A percentile compares a stretch with the other conserved stretches of the same genome.
Evolutionary conservation across 2,329 filamentous ascomycete species (phyloP).

Genomic region (Fusarium sp.): DNA sequence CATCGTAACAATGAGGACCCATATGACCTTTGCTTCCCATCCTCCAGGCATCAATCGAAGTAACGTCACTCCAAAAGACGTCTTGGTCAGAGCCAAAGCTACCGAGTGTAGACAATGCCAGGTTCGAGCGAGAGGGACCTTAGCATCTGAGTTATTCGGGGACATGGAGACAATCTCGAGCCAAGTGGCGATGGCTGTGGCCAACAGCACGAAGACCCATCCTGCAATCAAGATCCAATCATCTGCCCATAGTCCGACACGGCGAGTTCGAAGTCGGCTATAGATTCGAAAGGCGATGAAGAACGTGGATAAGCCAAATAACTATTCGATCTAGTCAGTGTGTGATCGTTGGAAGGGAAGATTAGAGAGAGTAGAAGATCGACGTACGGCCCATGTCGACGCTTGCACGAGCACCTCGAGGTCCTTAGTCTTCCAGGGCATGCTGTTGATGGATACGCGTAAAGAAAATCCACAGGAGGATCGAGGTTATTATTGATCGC

Average conservation of each 20-base stretch:
- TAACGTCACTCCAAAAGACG: conserved; percentile 2
- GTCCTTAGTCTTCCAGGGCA: conserved; percentile 3
- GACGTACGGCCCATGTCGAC: conserved; percentile 6
- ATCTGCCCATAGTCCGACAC: conserved; percentile 2
- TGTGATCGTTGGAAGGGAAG: neutral
- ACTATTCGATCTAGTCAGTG: neutral
- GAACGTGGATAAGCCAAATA: neutral
- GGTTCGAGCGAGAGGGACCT: neutral
- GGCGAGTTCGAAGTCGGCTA: neutral
- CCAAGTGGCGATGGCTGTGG: neutral
- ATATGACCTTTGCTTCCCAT: conserved; percentile 8
- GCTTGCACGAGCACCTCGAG: conserved; percentile 1
- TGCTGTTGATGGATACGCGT: neutral
- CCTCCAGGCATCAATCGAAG: conserved; percentile 7
- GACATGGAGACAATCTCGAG: neutral
- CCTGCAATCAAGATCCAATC: conserved; percentile 3
- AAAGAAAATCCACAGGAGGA: neutral
- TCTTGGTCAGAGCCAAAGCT: neutral
- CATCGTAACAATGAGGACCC: conserved; percentile 2
- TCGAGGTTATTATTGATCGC: no score
- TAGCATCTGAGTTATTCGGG: neutral
- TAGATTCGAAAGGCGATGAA: conserved; percentile 5
- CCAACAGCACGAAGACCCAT: conserved; percentile 7
- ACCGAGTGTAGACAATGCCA: neutral
- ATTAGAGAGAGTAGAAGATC: neutral